Conservation (phyloP, 2,329 filamentous ascomycete genomes). For the Fusarium sp. region DNA sequence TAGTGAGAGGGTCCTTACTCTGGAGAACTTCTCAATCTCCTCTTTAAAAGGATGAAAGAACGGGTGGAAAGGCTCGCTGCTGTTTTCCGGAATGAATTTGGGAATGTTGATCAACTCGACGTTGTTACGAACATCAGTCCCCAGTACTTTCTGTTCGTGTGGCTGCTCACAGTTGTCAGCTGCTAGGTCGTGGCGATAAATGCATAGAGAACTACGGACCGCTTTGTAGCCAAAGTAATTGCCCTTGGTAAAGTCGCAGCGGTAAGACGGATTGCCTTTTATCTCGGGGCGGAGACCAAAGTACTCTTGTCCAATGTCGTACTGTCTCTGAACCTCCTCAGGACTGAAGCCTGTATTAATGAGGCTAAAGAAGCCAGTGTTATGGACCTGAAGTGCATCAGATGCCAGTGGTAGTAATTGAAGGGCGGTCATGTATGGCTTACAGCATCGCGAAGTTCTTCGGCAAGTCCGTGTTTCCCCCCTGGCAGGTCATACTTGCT, state of each 20-base stretch:
- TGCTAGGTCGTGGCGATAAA: too few species aligned
- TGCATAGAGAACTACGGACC: background rate
- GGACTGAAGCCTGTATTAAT: constrained; percentile 74
- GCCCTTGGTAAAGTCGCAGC: constrained; percentile 1
- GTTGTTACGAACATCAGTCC: constrained; percentile 55
- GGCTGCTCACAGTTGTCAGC: background rate
- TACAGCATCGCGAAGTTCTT: background rate
- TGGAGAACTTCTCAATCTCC: background rate
- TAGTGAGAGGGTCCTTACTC: background rate
- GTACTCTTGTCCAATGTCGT: constrained; percentile 72
- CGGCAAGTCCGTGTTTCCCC: background rate
- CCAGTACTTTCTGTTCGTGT: background rate
- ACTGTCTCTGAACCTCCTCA: constrained; percentile 73
- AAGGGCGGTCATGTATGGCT: background rate
- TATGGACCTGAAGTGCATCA: background rate
- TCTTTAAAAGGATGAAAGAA: constrained; percentile 43
- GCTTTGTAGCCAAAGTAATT: constrained; percentile 9
- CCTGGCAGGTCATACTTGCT: background rate
- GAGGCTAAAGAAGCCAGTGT: constrained; percentile 71
- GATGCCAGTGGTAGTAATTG: background rate
- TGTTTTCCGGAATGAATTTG: constrained; percentile 56
- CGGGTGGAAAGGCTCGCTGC: constrained; percentile 52
- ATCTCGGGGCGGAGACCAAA: constrained; percentile 71
- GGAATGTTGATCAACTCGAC: constrained; percentile 60
- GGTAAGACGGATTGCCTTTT: constrained; percentile 66